Evolutionary conservation across 176 grass and related monocot species (phyloP).

Genomic region (Typha latifolia): DNA sequence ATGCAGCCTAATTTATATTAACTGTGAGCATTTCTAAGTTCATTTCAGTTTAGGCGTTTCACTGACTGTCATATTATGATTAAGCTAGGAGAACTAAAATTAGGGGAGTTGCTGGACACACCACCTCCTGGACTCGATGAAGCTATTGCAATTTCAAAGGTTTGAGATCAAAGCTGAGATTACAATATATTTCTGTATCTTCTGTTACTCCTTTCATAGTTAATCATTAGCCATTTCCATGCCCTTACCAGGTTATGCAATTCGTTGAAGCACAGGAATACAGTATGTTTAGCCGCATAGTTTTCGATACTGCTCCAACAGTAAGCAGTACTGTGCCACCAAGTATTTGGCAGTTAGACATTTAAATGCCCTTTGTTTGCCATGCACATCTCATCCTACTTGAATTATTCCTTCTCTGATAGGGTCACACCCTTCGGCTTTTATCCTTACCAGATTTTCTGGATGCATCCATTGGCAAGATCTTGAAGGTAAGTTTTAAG

Average conservation of each 20-base stretch:
- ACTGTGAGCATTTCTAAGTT: not conserved
- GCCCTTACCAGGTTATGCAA: constrained; percentile 69
- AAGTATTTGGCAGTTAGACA: constrained; percentile 6
- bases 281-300: constrained; percentile 87
- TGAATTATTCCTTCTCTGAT: constrained; percentile 20
- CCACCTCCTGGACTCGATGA: constrained; percentile 91
- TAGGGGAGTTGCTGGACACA: constrained; percentile 81
- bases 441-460: constrained; percentile 96
- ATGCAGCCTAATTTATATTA: not conserved
- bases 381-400: constrained; percentile 3
- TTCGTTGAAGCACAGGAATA: constrained; percentile 86
- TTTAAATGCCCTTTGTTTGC: not conserved
- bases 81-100: constrained; percentile 88
- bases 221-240: constrained; percentile 19
- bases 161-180: constrained; percentile 10
- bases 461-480: constrained; percentile 97
- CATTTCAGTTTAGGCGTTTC: not conserved
- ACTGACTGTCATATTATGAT: constrained; percentile 21
- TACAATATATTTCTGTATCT: constrained; percentile 1
- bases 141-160: constrained; percentile 97
- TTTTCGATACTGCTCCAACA: constrained; percentile 94
- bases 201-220: not conserved
- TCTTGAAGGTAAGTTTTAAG: constrained; percentile 54
- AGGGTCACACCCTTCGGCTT: constrained; percentile 93
- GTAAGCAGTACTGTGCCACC: constrained; percentile 35